Evolutionary conservation across 345 rosid species (phyloP), one percentile per base, ranked within the genome.

Genomic region (Mangifera indica): DNA sequence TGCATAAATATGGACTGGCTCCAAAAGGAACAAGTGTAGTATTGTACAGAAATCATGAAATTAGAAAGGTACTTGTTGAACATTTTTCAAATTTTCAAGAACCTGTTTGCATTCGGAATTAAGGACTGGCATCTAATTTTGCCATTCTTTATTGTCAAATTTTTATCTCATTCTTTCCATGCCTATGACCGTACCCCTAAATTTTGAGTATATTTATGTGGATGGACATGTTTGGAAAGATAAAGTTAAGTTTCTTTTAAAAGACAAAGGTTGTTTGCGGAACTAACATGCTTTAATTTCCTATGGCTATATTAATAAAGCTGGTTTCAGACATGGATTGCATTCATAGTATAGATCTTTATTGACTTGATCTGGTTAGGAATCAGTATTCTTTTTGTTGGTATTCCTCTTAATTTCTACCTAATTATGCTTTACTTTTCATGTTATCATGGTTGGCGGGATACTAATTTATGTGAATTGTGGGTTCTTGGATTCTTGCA

Each of bases 21-120:
- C 99, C 96, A 29, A 91, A 92, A 83, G 99, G 97, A 76, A 95
- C 99, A 34, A 95, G 99, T 76, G 73, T 87, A 62, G 97, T 92
- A 76, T 84, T 94, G 55, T 94, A 94, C 87, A 88, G 91, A 81
- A 88, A 95, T 81, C 99, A 89, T 74, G 99, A 92, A 64, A 88
- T 95, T 73, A 89, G 99, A 81, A 95, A 91, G 98, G 98, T 95
- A 76, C 49, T 53, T 25, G 11, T 40, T 58, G 66, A 10, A 20
- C 57, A 48, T 60, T 14, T 22, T 46, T 52, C 22, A 21, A 24
- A 8, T 32, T 63, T 53, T 32, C 18, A 40, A n/a, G 44, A 22
- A 32, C 18, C 54, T 44, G 53, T 69, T 59, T 52, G 32, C 69
- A 61, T 32, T 44, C 34, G 21, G 46, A 6, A 59, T 58, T 11